Evolutionary conservation across 177 flowering plant genomes (phyloP), one percentile per base, ranked within the genome.

Genomic region (Vitis hybrid): DNA sequence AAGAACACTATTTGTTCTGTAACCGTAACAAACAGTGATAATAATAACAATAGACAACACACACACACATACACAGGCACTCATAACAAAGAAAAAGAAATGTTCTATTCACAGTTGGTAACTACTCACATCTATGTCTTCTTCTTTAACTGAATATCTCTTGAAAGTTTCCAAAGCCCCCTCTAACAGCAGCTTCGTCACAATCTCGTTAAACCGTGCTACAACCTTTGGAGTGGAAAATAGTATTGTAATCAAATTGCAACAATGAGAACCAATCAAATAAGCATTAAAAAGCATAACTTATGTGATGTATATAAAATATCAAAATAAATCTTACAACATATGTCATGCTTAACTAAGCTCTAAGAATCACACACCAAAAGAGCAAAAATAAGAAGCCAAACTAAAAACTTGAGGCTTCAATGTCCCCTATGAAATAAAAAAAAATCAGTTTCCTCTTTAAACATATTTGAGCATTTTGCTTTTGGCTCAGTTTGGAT

Each of bases 161-260:
- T 76, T 85, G 86, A 93, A 93, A 69, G 98, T 90, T 1, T 83
- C 90, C 80, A 96, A 69, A 70, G 99, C 99, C 69, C 98, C 98
- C 71, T 92, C 97, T 78, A 94, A 71, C 55, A 94, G 86, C 73
- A 66, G 87, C 85, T 70, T 90, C 4, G 98, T 94, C 67, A 94
- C 87, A 56, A 94, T 79, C 84, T 94, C 98, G 74, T 94, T 94
- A 67, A 94, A 94, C 66, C 97, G 81, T 8, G 97, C 81, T 13
- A 80, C 79, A 22, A 82, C 83, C 83, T 77, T 70, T 20, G 13
- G 45, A 39, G 45, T 39, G 16, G 29, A 3, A 60, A 22, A 1
- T 16, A 63, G 18, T 6, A 39, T 29, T 63, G 14, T 15, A 48
- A 33, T 7, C 10, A 45, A 12, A 48, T 39, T 39, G 6, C 45